Base-by-base conservation (phyloP, 495 filamentous ascomycete genomes). In the Lepraria neglecta region DNA sequence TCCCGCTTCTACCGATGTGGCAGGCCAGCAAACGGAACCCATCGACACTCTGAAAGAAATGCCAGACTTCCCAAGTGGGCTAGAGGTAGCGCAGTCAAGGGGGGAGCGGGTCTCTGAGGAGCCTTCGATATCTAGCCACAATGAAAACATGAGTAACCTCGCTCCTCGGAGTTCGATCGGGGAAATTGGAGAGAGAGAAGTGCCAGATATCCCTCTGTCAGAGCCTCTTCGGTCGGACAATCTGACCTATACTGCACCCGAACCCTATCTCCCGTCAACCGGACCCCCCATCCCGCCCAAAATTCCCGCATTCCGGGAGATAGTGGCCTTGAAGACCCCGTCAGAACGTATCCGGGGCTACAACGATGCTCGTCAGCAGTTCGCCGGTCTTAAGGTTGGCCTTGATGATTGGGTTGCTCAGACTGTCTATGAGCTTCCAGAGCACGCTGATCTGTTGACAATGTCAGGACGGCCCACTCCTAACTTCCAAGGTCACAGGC, bases 331-430 rank as follows among this genome's bases (percentile, higher is more conserved):
- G 40, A 77, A 79, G 21, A 76, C 80, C 6, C 66, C 81, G 0
- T 67, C 77, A 28, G 87, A 91, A 44, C 83, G 90, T 27, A 86
- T 91, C 50, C 72, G 77, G 42, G 82, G 83, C 1, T 94, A 84
- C 68, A 80, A 90, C 64, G 80, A 83, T 40, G 86, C 87, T 0
- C 79, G 89, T 52, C 73, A 78, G 17, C 84, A 89, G 57, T 90
- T 89, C 64, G 85, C 87, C 1, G 72, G 77, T 11, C 80, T 86
- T 58, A 82, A 95, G 58, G 86, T 86, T 9, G 90, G 91, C 3
- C 73, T 96, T 12, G 72, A 75, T n/a, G 74, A 86, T 55, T 96
- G 91, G 91, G 73, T 95, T 54, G 62, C 75, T 21, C 64, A 75
- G 6, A 83, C 74, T 0, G 58, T 78, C 12, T 73, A 75, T 12